Base-by-base conservation (phyloP, 2,329 filamentous ascomycete species). In the Alternaria sp. region DNA sequence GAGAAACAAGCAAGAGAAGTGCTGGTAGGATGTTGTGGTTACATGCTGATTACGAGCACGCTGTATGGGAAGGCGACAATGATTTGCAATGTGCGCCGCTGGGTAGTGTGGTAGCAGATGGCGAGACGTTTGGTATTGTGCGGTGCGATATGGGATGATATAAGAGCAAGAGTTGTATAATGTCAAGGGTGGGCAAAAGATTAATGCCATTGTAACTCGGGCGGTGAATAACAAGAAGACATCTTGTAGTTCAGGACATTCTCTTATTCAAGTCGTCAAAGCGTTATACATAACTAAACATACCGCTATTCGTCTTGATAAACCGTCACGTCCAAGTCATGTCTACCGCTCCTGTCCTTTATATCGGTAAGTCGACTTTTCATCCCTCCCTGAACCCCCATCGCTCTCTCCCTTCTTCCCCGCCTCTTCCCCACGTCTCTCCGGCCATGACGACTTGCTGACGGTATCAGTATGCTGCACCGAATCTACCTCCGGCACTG, bases 401-500 rank as follows among this genome's bases (percentile, higher is more conserved):
- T 25, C 25, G 25, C 25, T 27, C 25, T 27, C 0, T 27, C 25
- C 25, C 25, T 27, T 27, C 25, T 27, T 27, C 0, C 25, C 28
- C 28, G 1, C 28, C 28, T 30, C 11, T 30, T 11, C 28, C 0
- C 28, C 28, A 12, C 28, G 25, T 27, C 25, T 27, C 25, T 30
- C 2, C 11, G 28, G 28, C 18, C 18, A 27, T 9, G 25, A 16
- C 6, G 4, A 40, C 9, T 10, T n/a, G 25, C 49, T 30, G 3
- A 20, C 22, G 49, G 20, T 49, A n/a, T 14, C 9, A 60, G 57
- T 60, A 34, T 28, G 54, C 10, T 58, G 59, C 54, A 61, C 20
- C 7, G 59, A 62, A 18, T 10, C 48, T 30, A 32, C 18, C 6
- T 20, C 46, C 5, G 34, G 18, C 22, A 11, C 50, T 16, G 18